These are phyloP conservation scores for Fusarium albidum DNA, from an alignment of 2,329 filamentous ascomycete genomes.

Conservation along the genomic window DNA sequence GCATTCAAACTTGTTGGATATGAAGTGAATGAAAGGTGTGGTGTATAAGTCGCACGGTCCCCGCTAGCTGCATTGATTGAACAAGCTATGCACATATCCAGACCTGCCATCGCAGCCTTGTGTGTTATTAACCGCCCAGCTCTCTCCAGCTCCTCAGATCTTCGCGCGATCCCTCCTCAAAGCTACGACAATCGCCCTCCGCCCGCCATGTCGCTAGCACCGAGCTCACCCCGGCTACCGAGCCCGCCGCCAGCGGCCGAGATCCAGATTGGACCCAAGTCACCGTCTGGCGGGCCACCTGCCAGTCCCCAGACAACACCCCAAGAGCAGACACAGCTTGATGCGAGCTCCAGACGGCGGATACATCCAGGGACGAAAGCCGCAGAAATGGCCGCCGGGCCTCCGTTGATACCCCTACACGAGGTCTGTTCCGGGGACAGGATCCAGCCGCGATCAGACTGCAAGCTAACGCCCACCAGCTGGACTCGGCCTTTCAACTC, in stretches of 20 bases:
- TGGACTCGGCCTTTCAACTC: slow-evolving; percentile 96
- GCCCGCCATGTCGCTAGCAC: slow-evolving; percentile 63
- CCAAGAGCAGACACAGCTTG: slow-evolving; percentile 70
- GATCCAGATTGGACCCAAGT: slow-evolving; percentile 86
- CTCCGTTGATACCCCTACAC: slow-evolving; percentile 83
- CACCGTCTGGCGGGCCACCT: slow-evolving; percentile 68
- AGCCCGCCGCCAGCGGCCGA: slow-evolving; percentile 95
- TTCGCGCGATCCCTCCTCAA: slow-evolving; percentile 19
- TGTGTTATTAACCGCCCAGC: slow-evolving; percentile 27
- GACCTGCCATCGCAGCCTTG: slow-evolving; percentile 27
- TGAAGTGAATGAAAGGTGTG: slow-evolving; percentile 9
- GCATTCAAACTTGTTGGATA: slow-evolving; percentile 4
- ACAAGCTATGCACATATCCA: slow-evolving; percentile 37
- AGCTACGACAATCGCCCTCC: slow-evolving; percentile 14
- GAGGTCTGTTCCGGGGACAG: slow-evolving; percentile 66
- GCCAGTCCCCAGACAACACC: slow-evolving; percentile 66
- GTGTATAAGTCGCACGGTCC: slow-evolving; percentile 29
- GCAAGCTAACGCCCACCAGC: slow-evolving; percentile 58
- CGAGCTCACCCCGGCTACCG: slow-evolving; percentile 89
- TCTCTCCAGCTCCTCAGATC: slow-evolving; percentile 8
- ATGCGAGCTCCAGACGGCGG: slow-evolving; percentile 79
- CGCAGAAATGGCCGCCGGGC: slow-evolving; percentile 91
- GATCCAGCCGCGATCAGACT: not conserved
- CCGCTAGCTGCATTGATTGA: slow-evolving; percentile 29
- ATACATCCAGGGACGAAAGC: slow-evolving; percentile 93